A percentile compares a stretch with the other conserved stretches of the same genome.
Evolutionary conservation across 768 basidiomycete genomes (phyloP).

Genomic region (Boletus rubroflammeus): DNA sequence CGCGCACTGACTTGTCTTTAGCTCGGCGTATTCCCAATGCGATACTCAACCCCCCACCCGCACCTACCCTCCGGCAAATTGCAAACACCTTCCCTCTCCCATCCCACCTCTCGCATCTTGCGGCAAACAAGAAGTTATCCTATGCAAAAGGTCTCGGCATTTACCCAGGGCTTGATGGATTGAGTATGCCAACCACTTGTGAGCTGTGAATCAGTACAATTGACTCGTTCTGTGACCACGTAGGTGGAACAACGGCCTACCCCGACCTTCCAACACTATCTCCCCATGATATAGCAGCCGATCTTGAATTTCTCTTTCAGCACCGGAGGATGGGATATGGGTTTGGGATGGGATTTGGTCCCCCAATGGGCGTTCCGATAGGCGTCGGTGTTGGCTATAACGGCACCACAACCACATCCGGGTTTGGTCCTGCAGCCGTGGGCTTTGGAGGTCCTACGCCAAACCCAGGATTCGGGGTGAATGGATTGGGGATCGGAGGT

Average conservation of each 20-base stretch:
- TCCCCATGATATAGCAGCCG: slow-evolving; percentile 45
- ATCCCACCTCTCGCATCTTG: slow-evolving; percentile 21
- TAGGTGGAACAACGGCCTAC: slow-evolving; percentile 40
- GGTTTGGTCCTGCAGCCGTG: slow-evolving; percentile 14
- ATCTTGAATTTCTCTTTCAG: slow-evolving; percentile 54
- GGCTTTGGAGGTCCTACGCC: slow-evolving; percentile 17
- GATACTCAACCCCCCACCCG: slow-evolving; percentile 47
- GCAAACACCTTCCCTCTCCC: slow-evolving; percentile 56
- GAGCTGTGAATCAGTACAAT: slow-evolving; percentile 4
- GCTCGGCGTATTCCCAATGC: slow-evolving; percentile 61
- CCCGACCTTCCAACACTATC: slow-evolving; percentile 40
- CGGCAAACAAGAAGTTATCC: slow-evolving; percentile 19
- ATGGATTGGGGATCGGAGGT: slow-evolving; percentile 20
- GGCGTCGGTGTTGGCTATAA: slow-evolving; percentile 18
- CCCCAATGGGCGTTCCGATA: slow-evolving; percentile 20
- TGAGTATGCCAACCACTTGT: slow-evolving; percentile 6
- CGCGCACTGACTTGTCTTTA: slow-evolving; percentile 2
- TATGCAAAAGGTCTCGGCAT: slow-evolving; percentile 16
- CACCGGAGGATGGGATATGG: slow-evolving; percentile 31
- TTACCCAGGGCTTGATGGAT: slow-evolving; percentile 19
- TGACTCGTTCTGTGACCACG: slow-evolving; percentile 26
- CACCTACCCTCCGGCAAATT: slow-evolving; percentile 66
- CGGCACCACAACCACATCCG: slow-evolving; percentile 9
- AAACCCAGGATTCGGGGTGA: slow-evolving; percentile 19
- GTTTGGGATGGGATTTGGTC: slow-evolving; percentile 26